Percentiles rank a stretch among this genome's conserved stretches.
phyloP scores from a whole-genome alignment of 2,329 filamentous ascomycete species.

The Diaporthe amygdali region DNA sequence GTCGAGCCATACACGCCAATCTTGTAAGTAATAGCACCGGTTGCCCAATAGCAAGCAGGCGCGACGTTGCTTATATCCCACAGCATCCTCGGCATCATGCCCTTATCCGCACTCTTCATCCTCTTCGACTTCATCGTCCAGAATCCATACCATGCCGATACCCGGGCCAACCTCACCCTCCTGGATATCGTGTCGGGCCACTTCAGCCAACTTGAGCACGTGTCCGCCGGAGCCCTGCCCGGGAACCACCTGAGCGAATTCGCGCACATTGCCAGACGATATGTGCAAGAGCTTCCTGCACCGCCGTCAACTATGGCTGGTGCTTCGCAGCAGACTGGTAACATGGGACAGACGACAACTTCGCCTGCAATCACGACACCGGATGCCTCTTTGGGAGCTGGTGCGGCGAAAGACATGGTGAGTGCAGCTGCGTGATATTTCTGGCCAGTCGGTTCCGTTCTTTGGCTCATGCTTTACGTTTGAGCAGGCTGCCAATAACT shows the following conservation, averaged over 20 bases:
- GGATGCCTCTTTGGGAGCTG: neutral
- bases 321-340: too few species aligned
- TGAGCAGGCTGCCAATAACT: neutral
- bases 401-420: neutral
- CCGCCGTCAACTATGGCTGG: neutral
- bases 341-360: neutral
- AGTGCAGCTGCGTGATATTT: neutral
- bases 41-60: neutral
- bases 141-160: conserved; percentile 28
- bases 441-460: neutral
- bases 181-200: conserved; percentile 27
- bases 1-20: neutral
- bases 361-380: neutral
- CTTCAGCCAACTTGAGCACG: conserved; percentile 25
- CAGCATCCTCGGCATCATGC: conserved; percentile 28
- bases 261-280: conserved; percentile 17
- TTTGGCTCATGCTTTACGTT: neutral
- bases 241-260: conserved; percentile 23
- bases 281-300: neutral
- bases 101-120: conserved; percentile 29
- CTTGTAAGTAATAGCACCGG: neutral
- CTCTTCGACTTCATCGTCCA: conserved; percentile 32
- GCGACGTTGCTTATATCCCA: neutral
- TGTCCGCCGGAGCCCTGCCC: conserved; percentile 22
- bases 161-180: conserved; percentile 23